A percentile compares a stretch with the other conserved stretches of the same genome.
These are phyloP conservation scores for Debaryomyces robertsiae DNA, from an alignment of 1,139 yeast species.

Conservation along the genomic window DNA sequence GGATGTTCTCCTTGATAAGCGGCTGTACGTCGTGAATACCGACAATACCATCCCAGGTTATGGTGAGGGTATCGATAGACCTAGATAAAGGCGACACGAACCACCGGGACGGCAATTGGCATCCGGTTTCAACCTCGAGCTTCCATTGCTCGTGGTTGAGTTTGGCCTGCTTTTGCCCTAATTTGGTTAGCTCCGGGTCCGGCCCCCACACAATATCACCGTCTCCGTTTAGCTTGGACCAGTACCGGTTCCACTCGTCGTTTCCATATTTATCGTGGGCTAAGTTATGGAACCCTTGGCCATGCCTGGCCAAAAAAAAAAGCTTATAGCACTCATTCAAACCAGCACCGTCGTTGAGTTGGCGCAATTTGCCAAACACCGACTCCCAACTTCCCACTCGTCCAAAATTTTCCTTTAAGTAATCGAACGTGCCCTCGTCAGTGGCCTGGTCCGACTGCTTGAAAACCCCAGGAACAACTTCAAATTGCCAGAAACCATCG, in stretches of 20 bases:
- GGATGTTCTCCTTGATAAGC: slow-evolving; percentile 40
- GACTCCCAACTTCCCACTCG: slow-evolving; percentile 36
- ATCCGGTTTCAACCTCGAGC: slow-evolving; percentile 24
- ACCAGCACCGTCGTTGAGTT: slow-evolving; percentile 29
- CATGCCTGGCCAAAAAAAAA: slow-evolving; percentile 47
- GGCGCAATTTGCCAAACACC: slow-evolving; percentile 25
- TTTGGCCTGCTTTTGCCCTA: slow-evolving; percentile 44
- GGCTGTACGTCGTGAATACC: slow-evolving; percentile 31
- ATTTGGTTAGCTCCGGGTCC: slow-evolving; percentile 46
- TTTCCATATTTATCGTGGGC: slow-evolving; percentile 47
- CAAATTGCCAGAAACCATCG: slow-evolving; percentile 35
- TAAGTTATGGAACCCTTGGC: slow-evolving; percentile 50
- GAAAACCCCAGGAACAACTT: slow-evolving; percentile 39
- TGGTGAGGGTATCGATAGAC: slow-evolving; percentile 39
- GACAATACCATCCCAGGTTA: slow-evolving; percentile 35
- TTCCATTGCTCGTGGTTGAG: slow-evolving; percentile 30
- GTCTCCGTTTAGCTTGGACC: slow-evolving; percentile 47
- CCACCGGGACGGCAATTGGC: slow-evolving; percentile 33
- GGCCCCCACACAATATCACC: slow-evolving; percentile 51
- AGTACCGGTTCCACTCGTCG: slow-evolving; percentile 44
- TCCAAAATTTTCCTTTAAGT: slow-evolving; percentile 45
- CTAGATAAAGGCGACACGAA: slow-evolving; percentile 42
- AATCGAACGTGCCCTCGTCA: slow-evolving; percentile 41
- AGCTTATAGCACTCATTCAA: slow-evolving; percentile 37
- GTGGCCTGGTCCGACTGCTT: slow-evolving; percentile 40